Evolutionary conservation across 148 eudicot genomes (phyloP).

Genomic region (Pouteria glomerata): DNA sequence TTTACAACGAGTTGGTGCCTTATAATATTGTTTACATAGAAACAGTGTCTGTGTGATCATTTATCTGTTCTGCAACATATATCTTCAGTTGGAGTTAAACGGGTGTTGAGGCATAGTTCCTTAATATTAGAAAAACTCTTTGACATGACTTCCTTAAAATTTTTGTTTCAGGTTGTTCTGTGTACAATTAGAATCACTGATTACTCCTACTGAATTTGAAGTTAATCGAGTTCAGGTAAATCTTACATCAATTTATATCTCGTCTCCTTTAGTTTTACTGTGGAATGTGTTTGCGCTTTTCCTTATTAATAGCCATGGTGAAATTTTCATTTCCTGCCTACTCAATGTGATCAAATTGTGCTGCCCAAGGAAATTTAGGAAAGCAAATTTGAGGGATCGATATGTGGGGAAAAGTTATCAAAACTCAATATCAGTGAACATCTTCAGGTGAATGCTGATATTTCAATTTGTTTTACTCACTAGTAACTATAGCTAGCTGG

Average conservation of each 20-base stretch:
- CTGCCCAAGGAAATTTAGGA: conserved; percentile 12
- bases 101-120: not conserved
- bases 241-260: conserved; percentile 10
- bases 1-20: not conserved
- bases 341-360: conserved; percentile 17
- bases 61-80: not conserved
- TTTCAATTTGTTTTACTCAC: not conserved
- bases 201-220: conserved; percentile 42
- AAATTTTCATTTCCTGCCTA: conserved; percentile 13
- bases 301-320: conserved; percentile 14
- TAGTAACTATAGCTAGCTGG: not conserved
- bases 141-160: not conserved
- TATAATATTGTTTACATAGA: not conserved
- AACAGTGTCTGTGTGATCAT: not conserved
- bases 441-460: conserved; percentile 14
- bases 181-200: conserved; percentile 46
- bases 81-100: not conserved
- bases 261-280: conserved; percentile 3
- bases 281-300: not conserved
- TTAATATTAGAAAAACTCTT: not conserved
- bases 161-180: conserved; percentile 71
- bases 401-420: conserved; percentile 11
- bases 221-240: conserved; percentile 48
- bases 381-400: conserved; percentile 11
- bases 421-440: conserved; percentile 8